Base-by-base conservation (phyloP, 2,329 filamentous ascomycete genomes). In the Calycina marina region DNA sequence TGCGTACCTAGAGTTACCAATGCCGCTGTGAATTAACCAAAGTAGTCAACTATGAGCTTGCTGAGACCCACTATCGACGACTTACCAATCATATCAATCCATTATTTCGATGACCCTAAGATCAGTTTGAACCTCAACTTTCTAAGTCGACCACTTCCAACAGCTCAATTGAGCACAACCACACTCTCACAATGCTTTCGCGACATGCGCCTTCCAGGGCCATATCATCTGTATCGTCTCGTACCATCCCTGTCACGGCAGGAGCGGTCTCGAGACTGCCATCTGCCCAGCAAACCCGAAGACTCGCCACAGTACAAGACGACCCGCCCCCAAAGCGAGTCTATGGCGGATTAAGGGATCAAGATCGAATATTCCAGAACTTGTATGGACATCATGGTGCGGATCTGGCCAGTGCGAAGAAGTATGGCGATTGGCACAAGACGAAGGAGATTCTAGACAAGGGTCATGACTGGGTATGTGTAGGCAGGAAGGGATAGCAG, bases 321-420 rank as follows among this genome's bases (percentile, higher is more conserved):
- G 67, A 70, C 41, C 67, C 77, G 56, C 67, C 69, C 31, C 77
- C 79, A 58, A 61, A 64, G 51, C 74, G 71, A 47, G 69, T 71
- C 45, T 81, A 92, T 59, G 85, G 90, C 51, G 85, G 84, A 37
- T 70, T 98, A 49, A 81, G 75, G 62, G 90, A 98, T 58, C 85
- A 96, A 65, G 90, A 98, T 63, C 77, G 90, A 51, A 98, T 98
- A 61, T 98, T 98, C 64, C 86, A 93, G 65, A 98, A 98, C 63
- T 70, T 98, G 38, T 98, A 98, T 64, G 77, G 84, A 52, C 84
- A 90, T 56, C 84, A 83, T 62, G 85, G 84, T 32, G 71, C 85
- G 41, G 86, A 94, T 58, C 63, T 98, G 48, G 88, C 90, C 67
- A 84, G 76, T 54, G 86, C 90, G 33, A 86, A 84, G 77, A 93